Base-by-base conservation (phyloP, 106 monocot species). In the Agapanthus africanus region DNA sequence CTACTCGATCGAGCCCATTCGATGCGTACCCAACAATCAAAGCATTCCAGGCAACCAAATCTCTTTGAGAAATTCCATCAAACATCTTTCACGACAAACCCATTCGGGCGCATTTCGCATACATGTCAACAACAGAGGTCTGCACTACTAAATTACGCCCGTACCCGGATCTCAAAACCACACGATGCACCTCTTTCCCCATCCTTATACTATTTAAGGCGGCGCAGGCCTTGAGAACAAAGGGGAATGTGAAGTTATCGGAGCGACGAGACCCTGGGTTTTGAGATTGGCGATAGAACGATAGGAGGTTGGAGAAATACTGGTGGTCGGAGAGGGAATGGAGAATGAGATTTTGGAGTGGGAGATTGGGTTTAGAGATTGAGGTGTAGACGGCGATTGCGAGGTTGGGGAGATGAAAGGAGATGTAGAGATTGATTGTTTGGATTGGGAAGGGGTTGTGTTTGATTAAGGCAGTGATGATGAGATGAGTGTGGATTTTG, bases 111-210 rank as follows among this genome's bases (percentile, higher is more conserved):
- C n/a, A 60, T 70, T 87, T 91, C 2, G 81, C 73, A 25, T 91
- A 91, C 74, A 84, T 77, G 64, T 87, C 83, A 26, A 87, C 66
- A 30, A 90, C 76, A 44, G 90, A 68, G 44, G 90, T 86, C 54
- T 79, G 68, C 6, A 84, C 71, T 22, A 78, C 76, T n/a, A n/a
- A n/a, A 73, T 87, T 77, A 4, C 71, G 47, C 8, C 60, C 79
- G 40, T 69, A 68, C 14, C 86, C 90, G 7, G 37, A 71, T 41
- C 72, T 74, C 46, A 91, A 26, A 65, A 81, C 72, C 36, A 36
- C 56, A 54, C 79, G 76, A 32, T 91, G 90, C 10, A 75, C 72
- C 69, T 84, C 76, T 57, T 64, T 83, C 28, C 81, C 86, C 4
- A 69, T 10, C 21, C 47, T 27, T 16, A 38, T 28, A 3, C 22